Percentiles rank a stretch among this genome's conserved stretches.
Evolutionary conservation across 106 monocot genomes (phyloP).

Genomic region (Agapanthus africanus): DNA sequence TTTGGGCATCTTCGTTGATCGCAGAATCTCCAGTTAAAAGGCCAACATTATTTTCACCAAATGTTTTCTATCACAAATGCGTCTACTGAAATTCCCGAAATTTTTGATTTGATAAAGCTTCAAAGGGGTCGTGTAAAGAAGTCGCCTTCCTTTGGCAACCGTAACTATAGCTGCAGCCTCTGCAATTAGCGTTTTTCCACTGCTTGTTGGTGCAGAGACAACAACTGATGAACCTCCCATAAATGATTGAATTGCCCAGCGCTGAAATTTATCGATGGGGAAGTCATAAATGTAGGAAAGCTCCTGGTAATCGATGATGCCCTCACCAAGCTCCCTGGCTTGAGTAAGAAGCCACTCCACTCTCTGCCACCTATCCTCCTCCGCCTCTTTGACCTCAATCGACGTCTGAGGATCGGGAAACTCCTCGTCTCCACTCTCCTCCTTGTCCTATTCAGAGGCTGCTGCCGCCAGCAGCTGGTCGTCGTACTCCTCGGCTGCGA

Average conservation of each 20-base stretch:
- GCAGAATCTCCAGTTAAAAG: slow-evolving; percentile 94
- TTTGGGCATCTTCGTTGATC: slow-evolving; percentile 79
- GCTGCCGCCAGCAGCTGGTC: too few species aligned
- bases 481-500: slow-evolving; percentile 14
- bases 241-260: slow-evolving; percentile 74
- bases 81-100: slow-evolving; percentile 77
- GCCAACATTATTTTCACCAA: slow-evolving; percentile 77
- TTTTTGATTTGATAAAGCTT: slow-evolving; percentile 97
- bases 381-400: too few species aligned
- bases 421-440: slow-evolving; percentile 10
- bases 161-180: slow-evolving; percentile 82
- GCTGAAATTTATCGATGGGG: slow-evolving; percentile 80
- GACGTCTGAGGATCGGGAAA: background rate
- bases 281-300: slow-evolving; percentile 65
- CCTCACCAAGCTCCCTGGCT: slow-evolving; percentile 64
- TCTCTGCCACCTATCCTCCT: slow-evolving; percentile 47
- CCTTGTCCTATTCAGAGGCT: slow-evolving; percentile 7
- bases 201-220: slow-evolving; percentile 93
- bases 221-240: slow-evolving; percentile 78
- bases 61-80: slow-evolving; percentile 32
- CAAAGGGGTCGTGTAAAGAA: slow-evolving; percentile 87
- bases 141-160: slow-evolving; percentile 59
- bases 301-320: slow-evolving; percentile 57
- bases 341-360: slow-evolving; percentile 44
- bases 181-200: slow-evolving; percentile 89